Evolutionary conservation across 1,139 yeast species (phyloP).

Genomic region (Zygotorulaspora mrakii): DNA sequence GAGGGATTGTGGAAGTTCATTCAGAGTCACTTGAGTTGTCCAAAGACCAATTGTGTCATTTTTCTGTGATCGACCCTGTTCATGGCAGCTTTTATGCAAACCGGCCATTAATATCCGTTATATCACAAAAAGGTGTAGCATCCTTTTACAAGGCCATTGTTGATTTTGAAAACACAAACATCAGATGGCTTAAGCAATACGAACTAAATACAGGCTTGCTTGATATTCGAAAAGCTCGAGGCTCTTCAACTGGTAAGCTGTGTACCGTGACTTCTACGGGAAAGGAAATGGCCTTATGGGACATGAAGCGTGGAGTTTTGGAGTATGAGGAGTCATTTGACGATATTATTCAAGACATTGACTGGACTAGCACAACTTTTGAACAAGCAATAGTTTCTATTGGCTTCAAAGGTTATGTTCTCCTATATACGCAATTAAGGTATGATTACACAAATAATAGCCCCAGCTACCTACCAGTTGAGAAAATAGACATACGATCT

Average conservation of each 20-base stretch:
- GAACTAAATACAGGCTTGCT: slow-evolving; percentile 53
- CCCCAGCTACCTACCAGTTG: slow-evolving; percentile 75
- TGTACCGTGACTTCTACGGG: slow-evolving; percentile 62
- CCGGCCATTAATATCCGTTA: slow-evolving; percentile 53
- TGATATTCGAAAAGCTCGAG: slow-evolving; percentile 55
- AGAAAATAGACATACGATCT: slow-evolving; percentile 63
- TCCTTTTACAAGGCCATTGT: slow-evolving; percentile 47
- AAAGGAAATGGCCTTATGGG: slow-evolving; percentile 67
- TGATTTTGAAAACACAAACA: slow-evolving; percentile 21
- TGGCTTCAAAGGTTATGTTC: slow-evolving; percentile 62
- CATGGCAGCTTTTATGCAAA: slow-evolving; percentile 44
- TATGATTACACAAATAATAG: slow-evolving; percentile 81
- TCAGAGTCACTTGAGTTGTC: slow-evolving; percentile 22
- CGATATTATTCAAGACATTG: slow-evolving; percentile 38
- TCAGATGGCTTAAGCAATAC: slow-evolving; percentile 52
- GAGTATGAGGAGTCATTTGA: slow-evolving; percentile 53
- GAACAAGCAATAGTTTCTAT: slow-evolving; percentile 75
- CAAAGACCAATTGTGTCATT: slow-evolving; percentile 40
- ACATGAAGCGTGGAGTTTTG: slow-evolving; percentile 58
- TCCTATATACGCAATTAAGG: slow-evolving; percentile 74
- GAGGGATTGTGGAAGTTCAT: slow-evolving; percentile 22
- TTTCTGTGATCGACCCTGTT: slow-evolving; percentile 66
- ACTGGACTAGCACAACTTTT: slow-evolving; percentile 72
- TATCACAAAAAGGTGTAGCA: slow-evolving; percentile 55
- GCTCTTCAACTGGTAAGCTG: slow-evolving; percentile 69